Conservation (phyloP, 2,329 filamentous ascomycete species). For the Claviceps digitariae region DNA sequence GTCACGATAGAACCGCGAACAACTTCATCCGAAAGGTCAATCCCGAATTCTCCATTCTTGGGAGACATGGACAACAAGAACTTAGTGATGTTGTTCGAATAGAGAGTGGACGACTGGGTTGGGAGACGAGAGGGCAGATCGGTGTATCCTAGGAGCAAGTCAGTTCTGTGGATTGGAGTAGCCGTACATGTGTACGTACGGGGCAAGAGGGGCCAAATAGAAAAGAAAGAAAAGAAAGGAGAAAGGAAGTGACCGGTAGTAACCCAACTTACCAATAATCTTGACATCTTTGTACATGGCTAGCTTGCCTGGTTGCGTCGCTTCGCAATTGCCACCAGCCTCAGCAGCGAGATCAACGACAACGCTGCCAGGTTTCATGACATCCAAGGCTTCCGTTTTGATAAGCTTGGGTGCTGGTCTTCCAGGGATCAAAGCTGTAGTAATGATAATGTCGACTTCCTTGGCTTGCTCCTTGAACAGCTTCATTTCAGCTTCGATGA, state of each 20-base stretch:
- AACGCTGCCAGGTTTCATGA: constrained; percentile 83
- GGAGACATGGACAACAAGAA: constrained; percentile 72
- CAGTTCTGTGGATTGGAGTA: background rate
- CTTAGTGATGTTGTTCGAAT: constrained; percentile 90
- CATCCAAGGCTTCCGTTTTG: constrained; percentile 62
- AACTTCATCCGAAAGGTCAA: constrained; percentile 74
- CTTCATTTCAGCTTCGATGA: constrained; percentile 87
- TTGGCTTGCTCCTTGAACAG: constrained; percentile 76
- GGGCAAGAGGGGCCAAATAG: no score
- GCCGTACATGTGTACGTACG: background rate
- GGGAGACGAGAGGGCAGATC: constrained; percentile 77
- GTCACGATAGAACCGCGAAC: constrained; percentile 77
- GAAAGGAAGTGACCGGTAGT: no score
- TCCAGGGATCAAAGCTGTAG: constrained; percentile 81
- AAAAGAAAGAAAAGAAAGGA: no score
- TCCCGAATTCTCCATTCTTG: constrained; percentile 62
- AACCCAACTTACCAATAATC: constrained; percentile 52
- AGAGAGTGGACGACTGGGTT: constrained; percentile 78
- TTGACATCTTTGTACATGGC: constrained; percentile 64
- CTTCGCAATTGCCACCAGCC: constrained; percentile 77
- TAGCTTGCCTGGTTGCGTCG: constrained; percentile 61
- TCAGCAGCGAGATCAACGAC: constrained; percentile 82
- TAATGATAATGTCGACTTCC: constrained; percentile 87
- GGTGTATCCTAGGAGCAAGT: constrained; percentile 49
- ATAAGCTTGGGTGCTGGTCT: constrained; percentile 73